These are phyloP conservation scores for Phanerodontia chrysosporium DNA, from an alignment of 768 basidiomycete genomes.

Conservation along the genomic window DNA sequence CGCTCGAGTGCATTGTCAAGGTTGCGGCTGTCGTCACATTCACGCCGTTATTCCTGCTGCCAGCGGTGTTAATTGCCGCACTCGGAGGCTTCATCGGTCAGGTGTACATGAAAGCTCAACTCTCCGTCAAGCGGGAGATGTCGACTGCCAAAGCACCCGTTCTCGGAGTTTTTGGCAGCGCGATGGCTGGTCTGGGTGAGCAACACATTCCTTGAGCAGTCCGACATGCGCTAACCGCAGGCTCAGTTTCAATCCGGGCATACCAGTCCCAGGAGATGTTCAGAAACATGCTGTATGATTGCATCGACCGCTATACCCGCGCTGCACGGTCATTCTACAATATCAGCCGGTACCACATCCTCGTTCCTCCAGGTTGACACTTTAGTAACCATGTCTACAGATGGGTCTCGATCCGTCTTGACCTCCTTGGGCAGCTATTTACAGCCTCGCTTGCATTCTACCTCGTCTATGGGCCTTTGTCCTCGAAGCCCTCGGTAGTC, in stretches of 20 bases:
- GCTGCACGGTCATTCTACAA: constrained; percentile 47
- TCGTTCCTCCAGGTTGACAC: neutral
- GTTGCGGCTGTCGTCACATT: constrained; percentile 35
- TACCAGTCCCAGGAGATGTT: constrained; percentile 54
- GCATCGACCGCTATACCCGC: constrained; percentile 51
- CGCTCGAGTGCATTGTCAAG: constrained; percentile 25
- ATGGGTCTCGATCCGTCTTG: constrained; percentile 41
- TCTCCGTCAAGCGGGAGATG: constrained; percentile 50
- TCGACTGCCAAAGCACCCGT: constrained; percentile 43
- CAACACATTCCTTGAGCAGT: neutral
- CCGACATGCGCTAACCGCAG: neutral
- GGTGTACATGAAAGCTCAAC: constrained; percentile 52
- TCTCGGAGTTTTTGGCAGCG: constrained; percentile 47
- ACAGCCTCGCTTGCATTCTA: constrained; percentile 48
- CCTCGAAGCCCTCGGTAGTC: constrained; percentile 38
- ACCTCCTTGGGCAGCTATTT: constrained; percentile 49
- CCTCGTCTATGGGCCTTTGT: constrained; percentile 42
- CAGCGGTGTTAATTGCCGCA: constrained; percentile 32
- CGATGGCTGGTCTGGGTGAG: constrained; percentile 50
- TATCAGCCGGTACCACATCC: constrained; percentile 11
- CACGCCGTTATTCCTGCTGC: constrained; percentile 39
- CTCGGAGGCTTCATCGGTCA: constrained; percentile 43
- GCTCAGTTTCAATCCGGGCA: constrained; percentile 50
- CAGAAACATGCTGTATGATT: constrained; percentile 39
- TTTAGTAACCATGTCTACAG: constrained; percentile 17